Percentiles rank a stretch among this genome's conserved stretches.
Conservation (phyloP, 352 stramenopile species). For the Phytophthora constricta region DNA sequence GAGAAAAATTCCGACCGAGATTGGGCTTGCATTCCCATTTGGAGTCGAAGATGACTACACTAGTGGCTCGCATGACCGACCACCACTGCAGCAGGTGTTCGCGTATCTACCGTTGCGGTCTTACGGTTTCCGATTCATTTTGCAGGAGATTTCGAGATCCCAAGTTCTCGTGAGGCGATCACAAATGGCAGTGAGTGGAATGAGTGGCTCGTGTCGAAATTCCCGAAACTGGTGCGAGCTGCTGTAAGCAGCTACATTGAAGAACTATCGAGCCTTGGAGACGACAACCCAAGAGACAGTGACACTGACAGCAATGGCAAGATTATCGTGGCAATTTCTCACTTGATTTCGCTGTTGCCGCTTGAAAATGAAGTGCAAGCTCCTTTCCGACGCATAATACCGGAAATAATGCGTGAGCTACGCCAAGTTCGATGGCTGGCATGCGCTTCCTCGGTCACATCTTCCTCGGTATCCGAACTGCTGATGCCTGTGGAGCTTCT, state of each 20-base stretch:
- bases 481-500: conserved; percentile 51
- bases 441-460: conserved; percentile 5
- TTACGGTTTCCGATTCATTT: conserved; percentile 86
- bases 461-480: conserved; percentile 12
- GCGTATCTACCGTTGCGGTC: conserved; percentile 83
- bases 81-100: conserved; percentile 81
- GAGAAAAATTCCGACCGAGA: conserved; percentile 47
- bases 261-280: conserved; percentile 14
- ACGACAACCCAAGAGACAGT: not conserved
- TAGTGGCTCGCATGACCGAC: conserved; percentile 24
- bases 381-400: conserved; percentile 67
- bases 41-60: conserved; percentile 4
- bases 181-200: conserved; percentile 89
- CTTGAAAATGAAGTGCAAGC: conserved; percentile 76
- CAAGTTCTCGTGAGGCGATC: conserved; percentile 86
- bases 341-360: conserved; percentile 62
- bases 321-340: conserved; percentile 33
- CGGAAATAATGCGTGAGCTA: conserved; percentile 67
- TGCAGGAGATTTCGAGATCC: conserved; percentile 89
- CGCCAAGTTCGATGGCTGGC: conserved; percentile 59
- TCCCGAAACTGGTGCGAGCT: conserved; percentile 57
- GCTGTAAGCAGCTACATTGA: conserved; percentile 33
- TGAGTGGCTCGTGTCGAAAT: conserved; percentile 83
- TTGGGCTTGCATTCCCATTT: conserved; percentile 65
- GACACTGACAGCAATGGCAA: not conserved